Percentiles rank a stretch among this genome's conserved stretches.
Evolutionary conservation across 2,329 filamentous ascomycete species (phyloP).

Genomic region (Xylariaceae sp.): DNA sequence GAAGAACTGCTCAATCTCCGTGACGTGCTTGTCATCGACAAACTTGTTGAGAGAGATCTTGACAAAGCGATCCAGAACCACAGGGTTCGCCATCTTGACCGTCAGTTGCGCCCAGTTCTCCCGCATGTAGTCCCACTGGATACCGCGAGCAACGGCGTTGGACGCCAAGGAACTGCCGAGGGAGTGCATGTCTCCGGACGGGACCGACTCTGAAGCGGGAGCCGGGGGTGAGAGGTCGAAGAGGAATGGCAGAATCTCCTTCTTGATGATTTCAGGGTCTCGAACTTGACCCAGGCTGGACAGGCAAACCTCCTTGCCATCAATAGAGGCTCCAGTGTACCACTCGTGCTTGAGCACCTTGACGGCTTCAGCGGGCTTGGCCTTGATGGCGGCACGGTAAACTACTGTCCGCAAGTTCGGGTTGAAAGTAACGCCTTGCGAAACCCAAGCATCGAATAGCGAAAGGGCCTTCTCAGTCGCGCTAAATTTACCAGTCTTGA

Average conservation of each 20-base stretch:
- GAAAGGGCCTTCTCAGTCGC: constrained; percentile 67
- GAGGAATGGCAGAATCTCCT: constrained; percentile 69
- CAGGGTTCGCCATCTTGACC: constrained; percentile 71
- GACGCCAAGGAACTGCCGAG: constrained; percentile 66
- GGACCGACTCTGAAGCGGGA: constrained; percentile 56
- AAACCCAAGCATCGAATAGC: constrained; percentile 75
- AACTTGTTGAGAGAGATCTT: constrained; percentile 74
- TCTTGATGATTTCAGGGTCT: constrained; percentile 60
- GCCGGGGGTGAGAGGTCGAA: constrained; percentile 57
- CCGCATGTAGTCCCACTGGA: constrained; percentile 83
- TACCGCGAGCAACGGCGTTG: constrained; percentile 66
- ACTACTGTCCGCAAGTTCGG: constrained; percentile 75
- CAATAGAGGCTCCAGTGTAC: constrained; percentile 73
- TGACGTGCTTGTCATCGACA: constrained; percentile 60
- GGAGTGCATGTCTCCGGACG: constrained; percentile 81
- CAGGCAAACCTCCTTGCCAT: constrained; percentile 84
- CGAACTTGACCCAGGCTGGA: constrained; percentile 69
- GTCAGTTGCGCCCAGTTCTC: constrained; percentile 72
- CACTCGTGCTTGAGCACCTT: constrained; percentile 80
- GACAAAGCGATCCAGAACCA: constrained; percentile 85
- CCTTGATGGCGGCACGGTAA: constrained; percentile 70
- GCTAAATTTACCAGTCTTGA: constrained; percentile 34
- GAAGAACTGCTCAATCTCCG: constrained; percentile 83
- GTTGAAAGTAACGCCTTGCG: constrained; percentile 64
- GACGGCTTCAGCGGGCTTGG: constrained; percentile 63